Evolutionary conservation across 1,284 basidiomycete species (phyloP), one percentile per base, ranked within the genome.

Genomic region (Heterobasidion occidentale): DNA sequence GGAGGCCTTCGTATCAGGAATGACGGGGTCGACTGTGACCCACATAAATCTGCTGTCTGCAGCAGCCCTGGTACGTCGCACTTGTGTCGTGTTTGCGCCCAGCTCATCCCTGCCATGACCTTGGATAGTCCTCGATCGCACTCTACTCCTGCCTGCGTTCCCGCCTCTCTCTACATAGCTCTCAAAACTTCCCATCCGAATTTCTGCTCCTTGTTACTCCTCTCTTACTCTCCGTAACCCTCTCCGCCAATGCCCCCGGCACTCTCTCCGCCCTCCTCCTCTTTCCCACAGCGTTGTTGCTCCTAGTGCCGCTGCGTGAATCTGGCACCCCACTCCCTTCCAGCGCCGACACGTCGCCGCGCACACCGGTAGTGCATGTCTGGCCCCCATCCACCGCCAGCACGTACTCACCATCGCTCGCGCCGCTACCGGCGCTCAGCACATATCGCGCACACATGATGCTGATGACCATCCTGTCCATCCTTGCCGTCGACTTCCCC

Each of bases 381-480:
- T 19, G 15, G 9, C 14, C 27, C 9, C 33, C 33, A 14, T 4
- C 17, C 15, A 36, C 36, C 19, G 5, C 63, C 53, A 53, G 42
- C n/a, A 49, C 19, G 33, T 52, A 46, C 35, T 52, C 53, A 55
- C 57, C 51, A 19, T 61, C 58, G 14, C 64, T 79, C 36, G 60
- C 71, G 11, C 78, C 76, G 0, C 68, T 90, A 19, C 79, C 88
- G 0, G 88, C 92, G 51, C 70, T 99, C 56, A 92, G 94, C 8
- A 84, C 90, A 0, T 99, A 97, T 68, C 79, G 97, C 51, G 86
- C 94, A 1, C 92, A 98, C 67, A 95, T 98, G 92, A 89, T 99
- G 79, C 73, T 98, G 36, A 84, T 99, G 78, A 98, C 97, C 0
- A 74, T 90, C 46, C 78, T 97, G 47, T 88, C 86, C 45, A 99